These are phyloP conservation scores for Sugiyamaella novakii DNA, from an alignment of 1,139 yeast genomes.

Conservation along the genomic window DNA sequence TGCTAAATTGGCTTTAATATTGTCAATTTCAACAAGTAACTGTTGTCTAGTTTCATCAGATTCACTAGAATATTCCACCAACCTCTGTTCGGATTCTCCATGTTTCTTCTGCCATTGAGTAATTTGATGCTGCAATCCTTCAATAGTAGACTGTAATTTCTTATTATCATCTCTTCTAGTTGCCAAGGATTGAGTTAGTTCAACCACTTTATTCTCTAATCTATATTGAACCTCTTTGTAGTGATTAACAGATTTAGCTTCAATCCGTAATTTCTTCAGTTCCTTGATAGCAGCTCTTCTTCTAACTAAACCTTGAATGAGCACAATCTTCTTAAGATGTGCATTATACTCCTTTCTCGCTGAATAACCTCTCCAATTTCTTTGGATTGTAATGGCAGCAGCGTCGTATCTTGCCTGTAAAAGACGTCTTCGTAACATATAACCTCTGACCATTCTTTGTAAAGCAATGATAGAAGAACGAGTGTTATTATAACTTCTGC, in stretches of 20 bases:
- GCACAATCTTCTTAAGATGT: conserved; percentile 57
- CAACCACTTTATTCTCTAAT: conserved; percentile 93
- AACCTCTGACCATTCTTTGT: conserved; percentile 73
- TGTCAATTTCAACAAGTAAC: conserved; percentile 56
- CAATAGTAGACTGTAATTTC: conserved; percentile 64
- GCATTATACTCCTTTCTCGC: conserved; percentile 52
- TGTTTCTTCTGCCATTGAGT: conserved; percentile 41
- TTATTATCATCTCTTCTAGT: conserved; percentile 79
- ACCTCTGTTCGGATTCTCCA: conserved; percentile 35
- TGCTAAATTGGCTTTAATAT: conserved; percentile 51
- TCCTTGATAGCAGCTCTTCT: conserved; percentile 71
- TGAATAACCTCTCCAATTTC: conserved; percentile 58
- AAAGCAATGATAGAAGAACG: conserved; percentile 56
- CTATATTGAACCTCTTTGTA: conserved; percentile 89
- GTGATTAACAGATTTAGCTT: conserved; percentile 89
- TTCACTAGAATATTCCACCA: conserved; percentile 48
- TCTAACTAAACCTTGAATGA: conserved; percentile 78
- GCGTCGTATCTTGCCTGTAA: conserved; percentile 53
- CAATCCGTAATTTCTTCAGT: conserved; percentile 65
- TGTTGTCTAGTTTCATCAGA: conserved; percentile 58
- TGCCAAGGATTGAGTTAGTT: conserved; percentile 82
- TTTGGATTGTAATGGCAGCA: conserved; percentile 75
- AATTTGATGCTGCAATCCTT: conserved; percentile 47
- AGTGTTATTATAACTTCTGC: conserved; percentile 51
- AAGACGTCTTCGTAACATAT: conserved; percentile 55